phyloP scores from a whole-genome alignment of 2,329 filamentous ascomycete genomes.

The Colletotrichum liriopes region DNA sequence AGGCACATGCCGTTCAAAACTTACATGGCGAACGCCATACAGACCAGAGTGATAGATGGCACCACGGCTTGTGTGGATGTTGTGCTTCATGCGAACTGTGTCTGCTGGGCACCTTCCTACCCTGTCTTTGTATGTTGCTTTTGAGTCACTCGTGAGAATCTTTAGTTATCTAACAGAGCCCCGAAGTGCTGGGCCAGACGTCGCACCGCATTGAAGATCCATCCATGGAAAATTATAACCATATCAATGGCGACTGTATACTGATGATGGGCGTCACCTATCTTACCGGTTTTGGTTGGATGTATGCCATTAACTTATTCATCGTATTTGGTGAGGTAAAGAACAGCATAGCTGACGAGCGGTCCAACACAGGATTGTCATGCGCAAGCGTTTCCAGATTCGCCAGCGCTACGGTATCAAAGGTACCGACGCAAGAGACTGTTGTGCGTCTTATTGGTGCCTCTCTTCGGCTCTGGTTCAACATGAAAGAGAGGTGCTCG shows the following conservation, averaged over 20 bases:
- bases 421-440: slow-evolving; percentile 18
- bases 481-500: slow-evolving; percentile 19
- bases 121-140: neutral
- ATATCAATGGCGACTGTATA: slow-evolving; percentile 6
- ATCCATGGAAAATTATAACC: neutral
- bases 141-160: neutral
- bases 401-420: slow-evolving; percentile 16
- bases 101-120: neutral
- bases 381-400: slow-evolving; percentile 17
- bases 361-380: slow-evolving; percentile 1
- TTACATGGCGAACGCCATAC: neutral
- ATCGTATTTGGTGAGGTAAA: too few relatives aligned
- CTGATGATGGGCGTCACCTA: slow-evolving; percentile 13
- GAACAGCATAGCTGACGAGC: neutral
- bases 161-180: neutral
- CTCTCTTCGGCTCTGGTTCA: slow-evolving; percentile 11
- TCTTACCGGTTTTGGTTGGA: slow-evolving; percentile 11
- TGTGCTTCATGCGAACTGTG: slow-evolving; percentile 13
- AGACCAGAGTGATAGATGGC: neutral
- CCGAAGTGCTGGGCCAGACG: neutral
- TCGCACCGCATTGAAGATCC: neutral
- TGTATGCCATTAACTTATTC: neutral
- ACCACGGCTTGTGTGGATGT: neutral
- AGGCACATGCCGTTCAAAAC: neutral
- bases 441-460: slow-evolving; percentile 11